A percentile compares a stretch with the other conserved stretches of the same genome.
phyloP scores from a whole-genome alignment of 345 rosid species.

The Crucihimalaya himalaica region DNA sequence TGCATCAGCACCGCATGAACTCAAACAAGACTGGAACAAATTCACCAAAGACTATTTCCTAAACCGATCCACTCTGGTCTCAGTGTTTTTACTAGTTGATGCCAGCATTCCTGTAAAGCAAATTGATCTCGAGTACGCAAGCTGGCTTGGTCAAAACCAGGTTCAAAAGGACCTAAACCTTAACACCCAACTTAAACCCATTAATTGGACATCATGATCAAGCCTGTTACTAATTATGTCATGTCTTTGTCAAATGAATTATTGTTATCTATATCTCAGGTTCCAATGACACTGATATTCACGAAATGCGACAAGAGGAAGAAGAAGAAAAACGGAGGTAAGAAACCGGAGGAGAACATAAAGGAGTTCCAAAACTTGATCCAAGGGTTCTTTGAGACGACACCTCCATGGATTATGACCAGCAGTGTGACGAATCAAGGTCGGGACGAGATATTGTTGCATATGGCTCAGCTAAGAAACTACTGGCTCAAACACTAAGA shows the following conservation, averaged over 20 bases:
- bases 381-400: slow-evolving; percentile 67
- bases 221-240: neutral
- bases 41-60: slow-evolving; percentile 90
- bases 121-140: slow-evolving; percentile 92
- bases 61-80: slow-evolving; percentile 76
- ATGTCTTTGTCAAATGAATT: slow-evolving; percentile 5
- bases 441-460: slow-evolving; percentile 91
- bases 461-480: slow-evolving; percentile 92
- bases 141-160: slow-evolving; percentile 98
- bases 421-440: slow-evolving; percentile 97
- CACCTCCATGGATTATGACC: slow-evolving; percentile 99
- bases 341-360: slow-evolving; percentile 80
- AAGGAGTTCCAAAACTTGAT: slow-evolving; percentile 79
- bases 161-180: slow-evolving; percentile 40
- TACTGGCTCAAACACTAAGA: slow-evolving; percentile 86
- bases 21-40: slow-evolving; percentile 72
- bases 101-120: slow-evolving; percentile 90
- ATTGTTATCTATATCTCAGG: slow-evolving; percentile 40
- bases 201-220: neutral
- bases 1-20: slow-evolving; percentile 91
- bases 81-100: slow-evolving; percentile 89
- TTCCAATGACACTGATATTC: slow-evolving; percentile 93
- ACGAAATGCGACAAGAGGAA: slow-evolving; percentile 97
- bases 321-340: slow-evolving; percentile 91
- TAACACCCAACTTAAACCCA: neutral